Evolutionary conservation across 2,329 filamentous ascomycete genomes (phyloP).

Genomic region (Fusarium siculi): DNA sequence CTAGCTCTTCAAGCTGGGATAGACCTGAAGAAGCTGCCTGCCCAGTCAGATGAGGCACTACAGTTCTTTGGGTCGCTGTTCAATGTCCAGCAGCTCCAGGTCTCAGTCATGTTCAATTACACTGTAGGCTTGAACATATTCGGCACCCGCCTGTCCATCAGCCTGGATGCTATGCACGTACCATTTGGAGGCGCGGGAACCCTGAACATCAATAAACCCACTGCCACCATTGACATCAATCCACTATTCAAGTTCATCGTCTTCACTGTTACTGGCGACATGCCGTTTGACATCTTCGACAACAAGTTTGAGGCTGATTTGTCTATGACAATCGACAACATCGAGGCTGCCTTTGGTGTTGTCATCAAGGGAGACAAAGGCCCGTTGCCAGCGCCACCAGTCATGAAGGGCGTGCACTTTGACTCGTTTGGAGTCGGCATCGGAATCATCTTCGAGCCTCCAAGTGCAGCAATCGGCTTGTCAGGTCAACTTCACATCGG

Average conservation of each 20-base stretch:
- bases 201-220: background rate
- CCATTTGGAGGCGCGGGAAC: background rate
- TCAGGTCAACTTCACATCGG: background rate
- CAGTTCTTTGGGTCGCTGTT: background rate
- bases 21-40: background rate
- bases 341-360: background rate
- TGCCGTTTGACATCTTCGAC: background rate
- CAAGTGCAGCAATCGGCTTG: background rate
- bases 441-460: background rate
- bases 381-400: background rate
- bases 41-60: background rate
- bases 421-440: background rate
- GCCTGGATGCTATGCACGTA: background rate
- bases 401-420: background rate
- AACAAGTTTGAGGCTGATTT: background rate
- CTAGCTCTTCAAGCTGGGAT: background rate
- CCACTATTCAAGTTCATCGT: background rate
- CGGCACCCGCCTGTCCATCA: background rate
- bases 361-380: background rate
- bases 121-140: background rate
- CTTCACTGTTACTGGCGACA: background rate
- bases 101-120: background rate
- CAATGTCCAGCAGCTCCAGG: background rate
- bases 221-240: conserved; percentile 5
- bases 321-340: background rate